These are phyloP conservation scores for Stemphylium vesicarium DNA, from an alignment of 2,329 filamentous ascomycete species.

Conservation along the genomic window DNA sequence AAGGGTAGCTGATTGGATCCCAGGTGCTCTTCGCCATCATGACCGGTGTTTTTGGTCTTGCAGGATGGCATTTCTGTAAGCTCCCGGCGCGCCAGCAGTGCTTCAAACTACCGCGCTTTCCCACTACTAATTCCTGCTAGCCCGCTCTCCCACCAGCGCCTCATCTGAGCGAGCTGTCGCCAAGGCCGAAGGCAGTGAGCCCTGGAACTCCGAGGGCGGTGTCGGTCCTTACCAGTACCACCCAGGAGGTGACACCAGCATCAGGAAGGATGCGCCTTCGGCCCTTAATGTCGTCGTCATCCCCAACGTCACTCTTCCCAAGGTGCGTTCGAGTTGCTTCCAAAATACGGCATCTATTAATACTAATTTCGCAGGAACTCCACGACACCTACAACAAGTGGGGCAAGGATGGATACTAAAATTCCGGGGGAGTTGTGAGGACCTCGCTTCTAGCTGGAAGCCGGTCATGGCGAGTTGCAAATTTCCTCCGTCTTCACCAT, in stretches of 20 bases:
- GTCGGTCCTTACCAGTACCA: slow-evolving; percentile 68
- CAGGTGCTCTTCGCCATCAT: slow-evolving; percentile 92
- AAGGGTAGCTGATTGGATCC: slow-evolving; percentile 31
- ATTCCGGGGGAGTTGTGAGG: background rate
- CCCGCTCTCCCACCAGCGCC: slow-evolving; percentile 81
- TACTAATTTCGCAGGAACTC: slow-evolving; percentile 65
- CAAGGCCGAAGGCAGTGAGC: slow-evolving; percentile 80
- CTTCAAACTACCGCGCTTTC: too few relatives aligned
- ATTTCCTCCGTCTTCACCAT: slow-evolving; percentile 8
- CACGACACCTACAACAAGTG: slow-evolving; percentile 99
- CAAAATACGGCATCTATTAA: background rate
- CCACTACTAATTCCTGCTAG: slow-evolving; percentile 53
- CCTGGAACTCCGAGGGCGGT: slow-evolving; percentile 76
- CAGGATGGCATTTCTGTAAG: slow-evolving; percentile 87
- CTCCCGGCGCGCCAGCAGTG: slow-evolving; percentile 1
- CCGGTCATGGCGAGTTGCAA: background rate
- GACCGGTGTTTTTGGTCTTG: slow-evolving; percentile 84
- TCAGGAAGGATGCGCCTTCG: slow-evolving; percentile 88
- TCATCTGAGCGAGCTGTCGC: slow-evolving; percentile 81
- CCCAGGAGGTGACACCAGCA: slow-evolving; percentile 80
- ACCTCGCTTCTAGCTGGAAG: background rate
- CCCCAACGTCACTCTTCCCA: slow-evolving; percentile 90
- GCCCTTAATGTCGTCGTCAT: slow-evolving; percentile 94
- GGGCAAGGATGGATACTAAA: slow-evolving; percentile 89
- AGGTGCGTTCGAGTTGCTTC: slow-evolving; percentile 49